A percentile compares a stretch with the other conserved stretches of the same genome.
Conservation (phyloP, 257 asterid species). For the Paulownia fortunei region DNA sequence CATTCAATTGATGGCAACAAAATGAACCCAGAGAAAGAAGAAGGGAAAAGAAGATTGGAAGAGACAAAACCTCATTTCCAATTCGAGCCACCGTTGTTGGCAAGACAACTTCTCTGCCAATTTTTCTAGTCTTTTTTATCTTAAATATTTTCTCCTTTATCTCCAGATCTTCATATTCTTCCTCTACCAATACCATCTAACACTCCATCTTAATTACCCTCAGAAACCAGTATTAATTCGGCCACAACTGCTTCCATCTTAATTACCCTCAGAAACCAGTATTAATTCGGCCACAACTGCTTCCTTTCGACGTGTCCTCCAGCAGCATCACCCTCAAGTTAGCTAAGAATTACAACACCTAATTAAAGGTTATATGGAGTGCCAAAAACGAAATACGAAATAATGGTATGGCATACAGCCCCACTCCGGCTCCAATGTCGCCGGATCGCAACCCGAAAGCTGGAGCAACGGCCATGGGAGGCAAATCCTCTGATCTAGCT, state of each 20-base stretch:
- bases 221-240: background rate
- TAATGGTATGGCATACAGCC: background rate
- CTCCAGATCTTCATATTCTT: background rate
- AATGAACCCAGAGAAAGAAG: background rate
- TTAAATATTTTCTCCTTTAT: background rate
- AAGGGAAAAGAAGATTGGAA: background rate
- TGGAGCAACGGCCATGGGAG: background rate
- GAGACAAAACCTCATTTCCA: background rate
- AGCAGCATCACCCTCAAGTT: background rate
- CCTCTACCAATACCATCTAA: background rate
- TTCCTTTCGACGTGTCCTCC: background rate
- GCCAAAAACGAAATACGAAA: conserved; percentile 5
- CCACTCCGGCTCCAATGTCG: background rate
- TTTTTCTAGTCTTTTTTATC: background rate
- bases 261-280: background rate
- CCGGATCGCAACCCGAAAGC: background rate
- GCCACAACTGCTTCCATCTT: background rate
- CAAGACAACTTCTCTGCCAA: background rate
- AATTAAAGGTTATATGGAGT: conserved; percentile 5
- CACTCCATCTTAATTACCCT: background rate
- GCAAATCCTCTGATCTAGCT: conserved; percentile 27
- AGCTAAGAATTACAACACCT: conserved; percentile 10
- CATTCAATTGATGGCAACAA: background rate
- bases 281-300: background rate
- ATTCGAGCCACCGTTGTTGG: background rate